These are phyloP conservation scores for Leccinum variicolor DNA, from an alignment of 768 basidiomycete genomes.

Conservation along the genomic window DNA sequence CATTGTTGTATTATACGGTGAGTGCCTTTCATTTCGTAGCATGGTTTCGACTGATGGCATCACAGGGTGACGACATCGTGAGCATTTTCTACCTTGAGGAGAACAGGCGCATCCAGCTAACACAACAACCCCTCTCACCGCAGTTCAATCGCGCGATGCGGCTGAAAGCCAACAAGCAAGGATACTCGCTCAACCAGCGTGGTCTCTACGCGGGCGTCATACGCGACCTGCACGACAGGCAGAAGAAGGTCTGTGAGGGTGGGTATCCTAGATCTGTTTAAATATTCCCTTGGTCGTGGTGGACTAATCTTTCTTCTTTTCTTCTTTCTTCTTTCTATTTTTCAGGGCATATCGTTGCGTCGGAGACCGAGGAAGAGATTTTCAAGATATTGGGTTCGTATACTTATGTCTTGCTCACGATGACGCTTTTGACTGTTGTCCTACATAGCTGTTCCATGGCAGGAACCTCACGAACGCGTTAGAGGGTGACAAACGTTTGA, in stretches of 20 bases:
- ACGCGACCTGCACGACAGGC: constrained; percentile 61
- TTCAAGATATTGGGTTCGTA: constrained; percentile 62
- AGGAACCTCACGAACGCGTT: constrained; percentile 77
- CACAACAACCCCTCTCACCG: not conserved
- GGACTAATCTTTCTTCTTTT: not conserved
- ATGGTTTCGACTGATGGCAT: not conserved
- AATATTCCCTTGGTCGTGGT: not conserved
- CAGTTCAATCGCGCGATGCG: constrained; percentile 92
- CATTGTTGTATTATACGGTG: constrained; percentile 89
- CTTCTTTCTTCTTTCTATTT: not conserved
- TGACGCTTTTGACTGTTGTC: not conserved
- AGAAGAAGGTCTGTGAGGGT: constrained; percentile 63
- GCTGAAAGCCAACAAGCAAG: constrained; percentile 74
- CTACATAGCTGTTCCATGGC: constrained; percentile 67
- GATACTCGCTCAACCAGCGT: constrained; percentile 85
- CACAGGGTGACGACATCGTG: constrained; percentile 85
- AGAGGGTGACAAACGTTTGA: constrained; percentile 23
- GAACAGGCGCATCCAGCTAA: not conserved
- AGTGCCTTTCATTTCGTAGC: constrained; percentile 19
- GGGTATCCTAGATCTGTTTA: not conserved
- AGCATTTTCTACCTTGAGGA: constrained; percentile 22
- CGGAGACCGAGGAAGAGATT: constrained; percentile 84
- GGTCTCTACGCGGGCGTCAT: constrained; percentile 74
- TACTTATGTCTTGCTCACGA: not conserved
- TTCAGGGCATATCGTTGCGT: constrained; percentile 67